Percentiles rank a stretch among this genome's conserved stretches.
Conservation (phyloP, 805 yeast genomes). For the Isabelozyma heimii region DNA sequence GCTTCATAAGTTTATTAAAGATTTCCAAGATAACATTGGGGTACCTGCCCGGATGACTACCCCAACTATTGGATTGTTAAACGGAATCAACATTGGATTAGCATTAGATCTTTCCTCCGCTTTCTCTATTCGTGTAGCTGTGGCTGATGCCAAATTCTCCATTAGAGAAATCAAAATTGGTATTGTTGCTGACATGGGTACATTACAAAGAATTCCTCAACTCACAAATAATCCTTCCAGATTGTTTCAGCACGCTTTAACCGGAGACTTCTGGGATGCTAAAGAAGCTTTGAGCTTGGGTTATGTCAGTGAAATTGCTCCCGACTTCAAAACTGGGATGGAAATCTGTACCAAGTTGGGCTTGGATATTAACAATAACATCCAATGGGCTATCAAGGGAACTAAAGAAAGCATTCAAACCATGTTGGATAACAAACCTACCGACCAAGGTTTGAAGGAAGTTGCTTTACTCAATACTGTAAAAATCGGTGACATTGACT, state of each 20-base stretch:
- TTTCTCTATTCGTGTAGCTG: slow-evolving; percentile 54
- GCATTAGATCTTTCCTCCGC: slow-evolving; percentile 67
- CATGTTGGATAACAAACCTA: slow-evolving; percentile 19
- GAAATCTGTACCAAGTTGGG: slow-evolving; percentile 52
- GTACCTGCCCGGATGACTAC: slow-evolving; percentile 46
- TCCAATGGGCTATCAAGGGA: slow-evolving; percentile 62
- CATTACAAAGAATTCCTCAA: slow-evolving; percentile 63
- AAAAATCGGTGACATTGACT: slow-evolving; percentile 15
- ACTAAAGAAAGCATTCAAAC: slow-evolving; percentile 55
- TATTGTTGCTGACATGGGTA: slow-evolving; percentile 76
- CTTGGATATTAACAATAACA: slow-evolving; percentile 39
- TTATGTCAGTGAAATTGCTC: slow-evolving; percentile 45
- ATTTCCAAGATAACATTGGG: slow-evolving; percentile 58
- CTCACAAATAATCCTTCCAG: slow-evolving; percentile 54
- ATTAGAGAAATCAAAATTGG: slow-evolving; percentile 74
- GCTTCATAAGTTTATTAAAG: slow-evolving; percentile 39
- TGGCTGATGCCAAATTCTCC: slow-evolving; percentile 50
- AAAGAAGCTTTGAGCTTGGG: slow-evolving; percentile 59
- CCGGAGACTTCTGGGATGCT: slow-evolving; percentile 56
- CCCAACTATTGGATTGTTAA: slow-evolving; percentile 66
- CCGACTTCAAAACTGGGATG: slow-evolving; percentile 48
- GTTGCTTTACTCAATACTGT: slow-evolving; percentile 54
- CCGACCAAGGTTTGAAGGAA: slow-evolving; percentile 47
- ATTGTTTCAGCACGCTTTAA: slow-evolving; percentile 57
- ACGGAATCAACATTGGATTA: slow-evolving; percentile 65